Evolutionary conservation across 2,329 filamentous ascomycete species (phyloP), one percentile per base, ranked within the genome.

Genomic region (Aaosphaeria pasadenensis): DNA sequence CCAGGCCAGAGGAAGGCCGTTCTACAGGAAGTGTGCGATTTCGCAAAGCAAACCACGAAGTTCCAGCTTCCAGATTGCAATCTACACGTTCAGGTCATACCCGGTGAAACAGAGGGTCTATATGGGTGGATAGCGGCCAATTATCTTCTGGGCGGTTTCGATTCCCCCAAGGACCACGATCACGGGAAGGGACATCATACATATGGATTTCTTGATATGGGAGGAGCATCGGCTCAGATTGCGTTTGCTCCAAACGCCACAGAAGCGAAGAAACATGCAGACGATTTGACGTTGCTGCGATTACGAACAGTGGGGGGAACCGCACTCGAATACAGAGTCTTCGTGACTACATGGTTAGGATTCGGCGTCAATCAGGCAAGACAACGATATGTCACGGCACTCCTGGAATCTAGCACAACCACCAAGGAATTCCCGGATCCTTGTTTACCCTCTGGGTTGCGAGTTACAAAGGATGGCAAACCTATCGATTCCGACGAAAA

Each of bases 41-140:
- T 95, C 68, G 83, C 95, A 7, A 84, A 82, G 47, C 75, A 81
- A 43, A 85, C 88, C 48, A 92, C 91, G 1, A 75, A 84, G 4
- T 97, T 99, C 61, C 81, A 86, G 45, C 77, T 99, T 1, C 90
- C 91, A n/a, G 89, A 97, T 67, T 99, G 94, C 75, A 82, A 81
- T 50, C 72, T 89, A 36, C 90, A 97, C 64, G 86, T 99, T 11
- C 91, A 96, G 69, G 90, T 97, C 31, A 99, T 99, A 53, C 84
- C 91, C 0, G 94, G 94, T 39, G 91, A 96, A 70, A 97, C 94
- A 0, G 94, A 99, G 70, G 94, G 91, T 3, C 72, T 99, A 30
- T 99, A 97, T 62, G 94, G 94, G 36, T 99, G 94, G 94, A 88
- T 99, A 59, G 92, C 95, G 6, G 89, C 92, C 45, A 99, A 99